Evolutionary conservation across 768 basidiomycete genomes (phyloP).

Genomic region (Lactarius indigo): DNA sequence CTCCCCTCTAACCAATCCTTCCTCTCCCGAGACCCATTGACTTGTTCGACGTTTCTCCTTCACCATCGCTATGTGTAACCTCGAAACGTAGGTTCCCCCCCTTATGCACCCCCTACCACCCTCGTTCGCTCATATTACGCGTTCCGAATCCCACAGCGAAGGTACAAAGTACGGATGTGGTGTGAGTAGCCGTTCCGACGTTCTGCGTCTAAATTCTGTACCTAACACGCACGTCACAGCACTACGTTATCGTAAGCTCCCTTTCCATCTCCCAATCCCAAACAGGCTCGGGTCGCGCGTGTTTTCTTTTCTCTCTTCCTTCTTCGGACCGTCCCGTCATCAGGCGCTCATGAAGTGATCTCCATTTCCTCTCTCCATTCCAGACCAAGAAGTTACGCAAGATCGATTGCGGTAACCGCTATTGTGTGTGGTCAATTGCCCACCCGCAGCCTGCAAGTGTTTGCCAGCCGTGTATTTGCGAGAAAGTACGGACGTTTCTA

Average conservation of each 20-base stretch:
- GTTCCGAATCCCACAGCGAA: conserved; percentile 47
- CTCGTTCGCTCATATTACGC: conserved; percentile 25
- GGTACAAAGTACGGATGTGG: conserved; percentile 75
- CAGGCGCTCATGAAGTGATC: conserved; percentile 10
- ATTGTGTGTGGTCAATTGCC: conserved; percentile 39
- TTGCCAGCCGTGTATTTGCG: conserved; percentile 43
- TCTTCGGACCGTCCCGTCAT: conserved; percentile 13
- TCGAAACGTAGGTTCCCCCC: conserved; percentile 37
- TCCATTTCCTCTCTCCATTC: conserved; percentile 12
- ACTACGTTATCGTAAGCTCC: conserved; percentile 62
- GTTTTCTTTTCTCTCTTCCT: neutral
- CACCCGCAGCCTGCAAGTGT: conserved; percentile 35
- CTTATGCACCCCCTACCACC: conserved; percentile 26
- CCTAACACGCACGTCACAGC: conserved; percentile 36
- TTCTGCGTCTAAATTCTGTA: conserved; percentile 28
- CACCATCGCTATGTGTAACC: conserved; percentile 35
- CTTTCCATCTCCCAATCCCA: neutral
- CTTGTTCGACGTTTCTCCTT: neutral
- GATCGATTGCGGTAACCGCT: conserved; percentile 50
- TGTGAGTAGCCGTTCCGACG: conserved; percentile 30
- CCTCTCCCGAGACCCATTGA: conserved; percentile 1
- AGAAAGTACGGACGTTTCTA: conserved; percentile 33
- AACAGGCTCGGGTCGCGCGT: conserved; percentile 13
- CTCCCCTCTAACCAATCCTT: conserved; percentile 6
- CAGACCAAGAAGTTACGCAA: conserved; percentile 52